Percentiles rank a stretch among this genome's conserved stretches.
These are phyloP conservation scores for Parietaria judaica DNA, from an alignment of 306 rosid genomes.

Conservation along the genomic window DNA sequence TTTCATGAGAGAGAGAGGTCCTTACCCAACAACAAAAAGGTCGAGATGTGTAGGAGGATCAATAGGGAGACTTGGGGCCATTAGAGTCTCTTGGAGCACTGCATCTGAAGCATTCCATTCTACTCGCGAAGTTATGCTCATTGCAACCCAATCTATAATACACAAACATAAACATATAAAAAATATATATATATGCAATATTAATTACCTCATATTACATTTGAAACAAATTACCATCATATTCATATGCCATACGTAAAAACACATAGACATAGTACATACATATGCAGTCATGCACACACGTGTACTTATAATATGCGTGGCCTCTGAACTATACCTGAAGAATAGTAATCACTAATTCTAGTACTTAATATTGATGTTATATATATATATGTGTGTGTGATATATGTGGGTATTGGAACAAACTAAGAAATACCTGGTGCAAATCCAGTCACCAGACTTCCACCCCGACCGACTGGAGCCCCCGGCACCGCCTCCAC, in stretches of 20 bases:
- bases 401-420: too few species aligned
- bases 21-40: slow-evolving; percentile 6
- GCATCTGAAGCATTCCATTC: slow-evolving; percentile 95
- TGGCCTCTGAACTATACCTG: too few species aligned
- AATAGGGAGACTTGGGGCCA: slow-evolving; percentile 45
- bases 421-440: slow-evolving; percentile 32
- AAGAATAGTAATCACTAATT: too few species aligned
- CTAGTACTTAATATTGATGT: background rate
- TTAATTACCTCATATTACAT: too few species aligned
- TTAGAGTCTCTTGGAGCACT: slow-evolving; percentile 78
- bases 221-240: background rate
- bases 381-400: background rate
- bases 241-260: too few species aligned
- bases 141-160: slow-evolving; percentile 69
- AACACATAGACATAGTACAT: too few species aligned
- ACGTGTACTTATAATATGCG: too few species aligned
- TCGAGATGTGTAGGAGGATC: slow-evolving; percentile 28
- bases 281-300: too few species aligned
- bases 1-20: background rate
- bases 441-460: slow-evolving; percentile 97
- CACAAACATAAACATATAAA: too few species aligned
- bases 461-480: slow-evolving; percentile 73
- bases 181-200: too few species aligned
- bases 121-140: slow-evolving; percentile 94
- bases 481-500: slow-evolving; percentile 19